phyloP scores from a whole-genome alignment of 208 protist genomes.

The Acanthamoeba healyi region DNA sequence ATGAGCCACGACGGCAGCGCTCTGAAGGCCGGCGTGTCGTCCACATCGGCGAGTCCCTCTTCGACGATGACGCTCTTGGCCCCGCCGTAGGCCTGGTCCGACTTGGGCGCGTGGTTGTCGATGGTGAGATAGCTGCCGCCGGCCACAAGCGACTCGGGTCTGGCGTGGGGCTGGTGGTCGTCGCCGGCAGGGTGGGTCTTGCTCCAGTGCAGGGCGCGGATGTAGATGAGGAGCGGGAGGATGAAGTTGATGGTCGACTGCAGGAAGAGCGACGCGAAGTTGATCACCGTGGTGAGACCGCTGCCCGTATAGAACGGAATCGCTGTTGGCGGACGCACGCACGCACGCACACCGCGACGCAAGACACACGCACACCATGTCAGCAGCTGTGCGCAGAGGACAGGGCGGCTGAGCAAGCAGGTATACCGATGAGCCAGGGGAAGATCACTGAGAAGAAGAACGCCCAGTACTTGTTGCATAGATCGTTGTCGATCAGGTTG shows the following conservation, averaged over 20 bases:
- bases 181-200: neutral
- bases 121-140: neutral
- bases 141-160: neutral
- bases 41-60: neutral
- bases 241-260: conserved; percentile 62
- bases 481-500: conserved; percentile 60
- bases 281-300: conserved; percentile 45
- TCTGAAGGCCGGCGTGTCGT: neutral
- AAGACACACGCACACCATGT: no score
- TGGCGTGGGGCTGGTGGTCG: neutral
- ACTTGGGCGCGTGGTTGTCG: neutral
- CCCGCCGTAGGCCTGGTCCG: neutral
- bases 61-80: neutral
- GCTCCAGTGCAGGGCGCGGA: conserved; percentile 35
- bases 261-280: conserved; percentile 59
- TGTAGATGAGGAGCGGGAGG: conserved; percentile 59
- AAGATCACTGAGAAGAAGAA: conserved; percentile 59
- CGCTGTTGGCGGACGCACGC: neutral
- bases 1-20: conserved; percentile 11
- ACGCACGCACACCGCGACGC: neutral
- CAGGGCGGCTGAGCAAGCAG: no score
- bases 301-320: conserved; percentile 51
- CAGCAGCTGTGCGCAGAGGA: no score
- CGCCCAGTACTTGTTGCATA: conserved; percentile 69
- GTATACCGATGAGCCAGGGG: conserved; percentile 45